phyloP scores from a whole-genome alignment of 148 eudicot species.

The Euryodendron excelsum region DNA sequence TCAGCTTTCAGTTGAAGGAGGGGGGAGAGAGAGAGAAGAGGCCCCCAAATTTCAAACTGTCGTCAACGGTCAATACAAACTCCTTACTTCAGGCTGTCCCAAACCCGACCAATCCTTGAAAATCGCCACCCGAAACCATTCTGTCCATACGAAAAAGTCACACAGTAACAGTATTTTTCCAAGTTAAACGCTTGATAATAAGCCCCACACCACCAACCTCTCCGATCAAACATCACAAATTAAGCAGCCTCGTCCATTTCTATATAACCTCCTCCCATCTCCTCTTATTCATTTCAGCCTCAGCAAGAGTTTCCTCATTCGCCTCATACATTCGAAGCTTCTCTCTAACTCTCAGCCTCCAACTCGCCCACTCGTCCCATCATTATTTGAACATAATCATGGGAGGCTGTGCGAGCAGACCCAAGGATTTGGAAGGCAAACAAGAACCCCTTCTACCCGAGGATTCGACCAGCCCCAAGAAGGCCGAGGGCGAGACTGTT shows the following conservation, averaged over 20 bases:
- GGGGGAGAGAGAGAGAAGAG: constrained; percentile 3
- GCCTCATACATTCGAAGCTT: too few relatives aligned
- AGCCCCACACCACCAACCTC: too few relatives aligned
- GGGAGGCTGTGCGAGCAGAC: constrained; percentile 77
- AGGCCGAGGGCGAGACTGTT: constrained; percentile 28
- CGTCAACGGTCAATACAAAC: background rate
- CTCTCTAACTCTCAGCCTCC: too few relatives aligned
- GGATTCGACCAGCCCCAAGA: constrained; percentile 35
- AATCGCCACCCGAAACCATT: background rate
- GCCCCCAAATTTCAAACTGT: constrained; percentile 26
- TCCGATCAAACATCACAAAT: too few relatives aligned
- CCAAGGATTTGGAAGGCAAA: constrained; percentile 41
- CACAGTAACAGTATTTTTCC: too few relatives aligned
- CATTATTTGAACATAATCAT: constrained; percentile 25
- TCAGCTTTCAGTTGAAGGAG: too few relatives aligned
- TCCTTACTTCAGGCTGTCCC: background rate
- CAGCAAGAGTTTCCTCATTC: too few relatives aligned
- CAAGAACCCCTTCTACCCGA: constrained; percentile 25
- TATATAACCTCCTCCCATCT: too few relatives aligned
- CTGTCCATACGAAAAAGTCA: background rate
- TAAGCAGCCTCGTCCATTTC: too few relatives aligned
- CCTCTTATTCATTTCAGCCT: too few relatives aligned
- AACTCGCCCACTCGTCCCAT: too few relatives aligned
- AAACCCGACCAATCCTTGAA: background rate
- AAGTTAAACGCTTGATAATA: too few relatives aligned